phyloP scores from a whole-genome alignment of 73 alveolate genomes.

The Symbiodinium pilosum region DNA sequence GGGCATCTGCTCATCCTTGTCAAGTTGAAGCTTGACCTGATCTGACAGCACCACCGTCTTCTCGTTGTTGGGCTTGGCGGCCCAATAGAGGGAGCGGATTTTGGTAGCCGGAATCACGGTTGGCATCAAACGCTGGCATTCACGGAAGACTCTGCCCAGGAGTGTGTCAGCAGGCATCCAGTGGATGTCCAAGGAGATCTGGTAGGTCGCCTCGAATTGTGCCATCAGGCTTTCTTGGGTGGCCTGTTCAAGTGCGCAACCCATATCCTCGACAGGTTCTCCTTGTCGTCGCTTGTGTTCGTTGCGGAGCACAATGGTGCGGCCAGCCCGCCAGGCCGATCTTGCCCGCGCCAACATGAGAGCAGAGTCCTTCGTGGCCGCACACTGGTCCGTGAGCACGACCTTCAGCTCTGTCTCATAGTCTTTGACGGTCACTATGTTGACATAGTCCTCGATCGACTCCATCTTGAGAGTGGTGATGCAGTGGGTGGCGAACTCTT shows the following conservation, averaged over 20 bases:
- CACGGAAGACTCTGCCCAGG: background rate
- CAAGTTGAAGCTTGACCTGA: background rate
- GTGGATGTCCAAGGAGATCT: background rate
- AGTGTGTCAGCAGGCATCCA: background rate
- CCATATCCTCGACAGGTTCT: no score
- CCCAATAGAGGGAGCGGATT: background rate
- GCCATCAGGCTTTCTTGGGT: background rate
- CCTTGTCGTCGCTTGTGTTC: no score
- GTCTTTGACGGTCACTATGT: background rate
- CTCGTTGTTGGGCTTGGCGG: background rate
- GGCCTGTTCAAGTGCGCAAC: no score
- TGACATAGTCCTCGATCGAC: background rate
- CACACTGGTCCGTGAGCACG: background rate
- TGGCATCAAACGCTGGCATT: background rate
- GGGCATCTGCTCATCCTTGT: background rate
- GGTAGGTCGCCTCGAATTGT: background rate
- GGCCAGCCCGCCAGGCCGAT: conserved; percentile 18
- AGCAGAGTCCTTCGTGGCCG: background rate
- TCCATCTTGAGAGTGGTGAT: background rate
- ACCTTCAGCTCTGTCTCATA: conserved; percentile 6
- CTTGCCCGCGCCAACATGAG: background rate
- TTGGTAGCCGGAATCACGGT: background rate
- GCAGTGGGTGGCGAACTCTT: background rate
- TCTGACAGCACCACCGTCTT: background rate
- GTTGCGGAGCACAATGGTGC: no score